Base-by-base conservation (phyloP, 2,329 filamentous ascomycete species). In the Cordyceps javanica region DNA sequence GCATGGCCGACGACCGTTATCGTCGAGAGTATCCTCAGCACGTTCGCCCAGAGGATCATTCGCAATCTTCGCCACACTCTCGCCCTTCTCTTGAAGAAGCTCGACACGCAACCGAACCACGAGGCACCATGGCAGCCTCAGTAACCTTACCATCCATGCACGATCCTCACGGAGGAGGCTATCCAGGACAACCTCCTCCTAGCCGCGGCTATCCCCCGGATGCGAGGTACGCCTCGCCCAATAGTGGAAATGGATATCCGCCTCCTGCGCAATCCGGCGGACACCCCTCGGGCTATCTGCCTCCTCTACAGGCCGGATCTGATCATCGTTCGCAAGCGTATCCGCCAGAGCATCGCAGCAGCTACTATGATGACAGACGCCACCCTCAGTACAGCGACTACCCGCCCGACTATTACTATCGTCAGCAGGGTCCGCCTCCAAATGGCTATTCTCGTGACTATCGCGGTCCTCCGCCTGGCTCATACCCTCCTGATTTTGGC, bases 111-210 rank as follows among this genome's bases (percentile, higher is more conserved):
- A 62, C 69, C 58, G 63, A 62, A 38, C 62, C 67, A 55, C 62
- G 66, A 63, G 55, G 62, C 62, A 70, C 62, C 62, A 79, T 78
- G 73, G 74, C 76, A 54, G 67, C 73, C 51, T 70, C 72, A 58
- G 73, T 79, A 59, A 78, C 73, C 60, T 69, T 80, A 34, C 79
- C 79, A 1, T 75, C 79, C 19, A 81, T 82, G 55, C 73, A 80
- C 55, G 79, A 80, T 63, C 68, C 73, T 48, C 70, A 74, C 52
- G 64, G 68, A 34, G 63, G 69, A 58, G 61, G 64, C 19, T 75
- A 75, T 57, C 66, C 68, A 10, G 63, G 68, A 44, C 70, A 67
- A 45, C 63, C 62, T 48, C 63, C 69, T 19, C 68, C 70, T 59
- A 68, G 66, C 39, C 69, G 67, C 50, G 69, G 68, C 38, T 73